These are phyloP conservation scores for Emmonsiellopsis sp. DNA, from an alignment of 2,329 filamentous ascomycete species.

Conservation along the genomic window DNA sequence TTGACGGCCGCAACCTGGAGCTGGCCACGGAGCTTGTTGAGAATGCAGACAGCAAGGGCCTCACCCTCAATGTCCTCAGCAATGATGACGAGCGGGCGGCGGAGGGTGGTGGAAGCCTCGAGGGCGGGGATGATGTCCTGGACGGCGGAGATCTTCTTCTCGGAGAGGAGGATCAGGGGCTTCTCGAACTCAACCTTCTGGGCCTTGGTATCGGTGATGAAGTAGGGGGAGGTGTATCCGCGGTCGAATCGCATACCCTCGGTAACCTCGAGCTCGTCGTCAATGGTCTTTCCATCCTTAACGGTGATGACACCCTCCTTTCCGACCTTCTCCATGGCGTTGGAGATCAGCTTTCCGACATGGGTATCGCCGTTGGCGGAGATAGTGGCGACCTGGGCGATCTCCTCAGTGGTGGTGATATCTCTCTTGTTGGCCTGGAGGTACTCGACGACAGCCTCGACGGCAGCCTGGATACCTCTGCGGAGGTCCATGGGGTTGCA, in stretches of 20 bases:
- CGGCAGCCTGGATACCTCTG: constrained; percentile 91
- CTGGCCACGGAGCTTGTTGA: constrained; percentile 99
- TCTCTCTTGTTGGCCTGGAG: constrained; percentile 94
- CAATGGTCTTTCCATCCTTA: constrained; percentile 98
- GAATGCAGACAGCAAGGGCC: constrained; percentile 95
- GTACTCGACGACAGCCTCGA: constrained; percentile 89
- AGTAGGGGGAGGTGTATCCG: constrained; percentile 97
- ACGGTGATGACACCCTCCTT: constrained; percentile 99
- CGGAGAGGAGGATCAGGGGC: constrained; percentile 92
- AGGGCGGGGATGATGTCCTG: constrained; percentile 98
- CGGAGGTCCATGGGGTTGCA: constrained; percentile 99
- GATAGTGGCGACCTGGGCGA: constrained; percentile 97
- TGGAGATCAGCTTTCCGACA: constrained; percentile 92
- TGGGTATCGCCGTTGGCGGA: constrained; percentile 93
- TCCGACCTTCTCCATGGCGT: constrained; percentile 98
- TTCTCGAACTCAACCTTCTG: constrained; percentile 99
- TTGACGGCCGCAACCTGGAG: constrained; percentile 98
- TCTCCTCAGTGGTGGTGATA: constrained; percentile 94
- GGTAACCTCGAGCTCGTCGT: constrained; percentile 95
- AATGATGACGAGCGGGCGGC: constrained; percentile 94
- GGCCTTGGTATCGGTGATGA: constrained; percentile 98
- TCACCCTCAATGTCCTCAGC: constrained; percentile 99
- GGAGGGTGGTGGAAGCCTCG: constrained; percentile 90
- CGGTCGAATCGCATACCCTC: constrained; percentile 99
- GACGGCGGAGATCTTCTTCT: constrained; percentile 99